Evolutionary conservation across 2,329 filamentous ascomycete genomes (phyloP).

Genomic region (Dothideomycetes sp.): DNA sequence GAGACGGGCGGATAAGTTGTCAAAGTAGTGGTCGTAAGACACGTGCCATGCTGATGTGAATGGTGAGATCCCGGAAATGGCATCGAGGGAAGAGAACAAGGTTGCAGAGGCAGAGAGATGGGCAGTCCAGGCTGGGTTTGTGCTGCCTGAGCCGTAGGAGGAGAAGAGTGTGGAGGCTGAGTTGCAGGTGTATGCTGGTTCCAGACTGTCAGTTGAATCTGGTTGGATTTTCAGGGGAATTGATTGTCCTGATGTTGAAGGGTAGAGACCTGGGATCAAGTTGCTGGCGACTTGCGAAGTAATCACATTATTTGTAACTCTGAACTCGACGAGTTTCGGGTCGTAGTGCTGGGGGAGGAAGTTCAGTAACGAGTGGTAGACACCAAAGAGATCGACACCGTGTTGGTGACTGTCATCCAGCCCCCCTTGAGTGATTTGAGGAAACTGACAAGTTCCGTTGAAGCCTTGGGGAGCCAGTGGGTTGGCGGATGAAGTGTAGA

Average conservation of each 20-base stretch:
- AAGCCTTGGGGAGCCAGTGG: slow-evolving; percentile 59
- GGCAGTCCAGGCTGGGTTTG: slow-evolving; percentile 47
- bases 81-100: slow-evolving; percentile 55
- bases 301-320: slow-evolving; percentile 75
- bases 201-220: slow-evolving; percentile 57
- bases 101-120: slow-evolving; percentile 51
- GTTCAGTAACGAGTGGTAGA: slow-evolving; percentile 60
- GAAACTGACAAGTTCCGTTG: slow-evolving; percentile 68
- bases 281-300: slow-evolving; percentile 73
- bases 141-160: slow-evolving; percentile 38
- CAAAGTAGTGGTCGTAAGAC: slow-evolving; percentile 74
- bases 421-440: slow-evolving; percentile 65
- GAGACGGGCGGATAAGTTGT: slow-evolving; percentile 70
- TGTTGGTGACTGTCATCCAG: slow-evolving; percentile 68
- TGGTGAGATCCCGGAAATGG: slow-evolving; percentile 55
- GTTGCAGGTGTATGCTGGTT: slow-evolving; percentile 62
- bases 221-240: slow-evolving; percentile 41
- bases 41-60: slow-evolving; percentile 55
- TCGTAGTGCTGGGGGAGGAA: slow-evolving; percentile 52
- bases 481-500: slow-evolving; percentile 53
- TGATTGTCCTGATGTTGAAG: slow-evolving; percentile 21
- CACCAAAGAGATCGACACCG: slow-evolving; percentile 65
- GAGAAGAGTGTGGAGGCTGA: slow-evolving; percentile 38
- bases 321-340: slow-evolving; percentile 47
- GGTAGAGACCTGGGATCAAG: slow-evolving; percentile 63